Conservation (phyloP, 2,329 filamentous ascomycete genomes). For the Aplosporella prunicola region DNA sequence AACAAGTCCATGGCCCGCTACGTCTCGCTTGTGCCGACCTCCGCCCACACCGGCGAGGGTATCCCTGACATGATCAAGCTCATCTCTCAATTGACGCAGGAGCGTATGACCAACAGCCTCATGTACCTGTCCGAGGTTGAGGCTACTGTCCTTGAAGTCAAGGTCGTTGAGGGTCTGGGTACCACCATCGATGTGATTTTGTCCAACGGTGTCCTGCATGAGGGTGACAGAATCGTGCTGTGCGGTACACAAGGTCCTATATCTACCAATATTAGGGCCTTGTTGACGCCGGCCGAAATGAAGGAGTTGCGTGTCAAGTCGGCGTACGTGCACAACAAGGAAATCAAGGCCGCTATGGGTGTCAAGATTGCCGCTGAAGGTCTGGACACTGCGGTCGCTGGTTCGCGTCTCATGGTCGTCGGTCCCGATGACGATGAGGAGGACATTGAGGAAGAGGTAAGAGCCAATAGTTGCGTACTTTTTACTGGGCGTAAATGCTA, state of each 20-base stretch:
- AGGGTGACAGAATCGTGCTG: conserved; percentile 89
- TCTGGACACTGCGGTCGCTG: conserved; percentile 90
- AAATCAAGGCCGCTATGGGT: conserved; percentile 95
- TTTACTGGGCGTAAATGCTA: not conserved
- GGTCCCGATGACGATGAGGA: conserved; percentile 94
- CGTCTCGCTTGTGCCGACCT: conserved; percentile 95
- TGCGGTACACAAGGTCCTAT: conserved; percentile 97
- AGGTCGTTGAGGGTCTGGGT: conserved; percentile 96
- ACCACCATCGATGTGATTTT: conserved; percentile 97
- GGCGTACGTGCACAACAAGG: conserved; percentile 96
- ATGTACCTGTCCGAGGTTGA: conserved; percentile 99
- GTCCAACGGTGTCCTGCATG: conserved; percentile 86
- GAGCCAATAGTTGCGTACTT: not conserved
- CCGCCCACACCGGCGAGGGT: conserved; percentile 97
- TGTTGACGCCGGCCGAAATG: conserved; percentile 85
- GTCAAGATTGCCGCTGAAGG: conserved; percentile 97
- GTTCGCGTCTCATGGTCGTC: conserved; percentile 87
- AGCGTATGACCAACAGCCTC: conserved; percentile 91
- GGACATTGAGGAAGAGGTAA: conserved; percentile 78
- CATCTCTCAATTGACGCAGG: conserved; percentile 82
- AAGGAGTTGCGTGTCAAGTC: conserved; percentile 94
- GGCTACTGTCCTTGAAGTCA: conserved; percentile 95
- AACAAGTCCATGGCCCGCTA: conserved; percentile 94
- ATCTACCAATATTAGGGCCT: conserved; percentile 85
- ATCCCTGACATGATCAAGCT: conserved; percentile 98